Conservation (phyloP, 257 asterid genomes). For the Cynanchum wilfordii region DNA sequence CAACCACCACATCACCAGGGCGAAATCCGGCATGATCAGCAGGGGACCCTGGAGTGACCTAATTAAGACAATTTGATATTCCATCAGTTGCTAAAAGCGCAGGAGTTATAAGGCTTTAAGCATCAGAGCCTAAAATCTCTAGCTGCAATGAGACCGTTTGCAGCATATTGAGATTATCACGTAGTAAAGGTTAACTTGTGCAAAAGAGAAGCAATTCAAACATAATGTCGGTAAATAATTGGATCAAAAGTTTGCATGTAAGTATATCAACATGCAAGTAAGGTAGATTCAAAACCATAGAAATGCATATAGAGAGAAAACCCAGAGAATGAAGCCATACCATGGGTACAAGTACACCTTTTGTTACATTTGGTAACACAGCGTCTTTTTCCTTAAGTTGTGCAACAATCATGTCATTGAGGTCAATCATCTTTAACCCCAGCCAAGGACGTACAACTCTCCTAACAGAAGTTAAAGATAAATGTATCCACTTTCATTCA, state of each 20-base stretch:
- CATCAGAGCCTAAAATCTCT: not conserved
- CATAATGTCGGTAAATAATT: not conserved
- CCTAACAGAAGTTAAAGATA: slow-evolving; percentile 41
- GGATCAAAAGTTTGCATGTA: not conserved
- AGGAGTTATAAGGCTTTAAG: not conserved
- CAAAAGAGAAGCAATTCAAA: not conserved
- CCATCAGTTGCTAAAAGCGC: not conserved
- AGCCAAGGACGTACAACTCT: slow-evolving; percentile 97
- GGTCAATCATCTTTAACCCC: slow-evolving; percentile 88
- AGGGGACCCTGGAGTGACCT: slow-evolving; percentile 91
- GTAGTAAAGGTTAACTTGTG: not conserved
- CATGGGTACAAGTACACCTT: slow-evolving; percentile 82
- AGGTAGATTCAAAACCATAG: not conserved
- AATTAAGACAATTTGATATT: slow-evolving; percentile 8
- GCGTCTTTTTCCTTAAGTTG: slow-evolving; percentile 73
- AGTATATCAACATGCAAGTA: not conserved
- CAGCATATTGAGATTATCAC: not conserved
- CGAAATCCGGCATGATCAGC: slow-evolving; percentile 85
- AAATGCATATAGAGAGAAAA: not conserved
- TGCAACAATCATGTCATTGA: slow-evolving; percentile 68
- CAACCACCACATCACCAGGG: slow-evolving; percentile 74
- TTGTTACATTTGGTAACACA: slow-evolving; percentile 57
- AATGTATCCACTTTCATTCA: slow-evolving; percentile 4
- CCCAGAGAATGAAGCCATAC: slow-evolving; percentile 29
- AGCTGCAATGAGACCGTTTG: not conserved